These are phyloP conservation scores for Lindgomyces ingoldianus DNA, from an alignment of 495 filamentous ascomycete species.

Conservation along the genomic window DNA sequence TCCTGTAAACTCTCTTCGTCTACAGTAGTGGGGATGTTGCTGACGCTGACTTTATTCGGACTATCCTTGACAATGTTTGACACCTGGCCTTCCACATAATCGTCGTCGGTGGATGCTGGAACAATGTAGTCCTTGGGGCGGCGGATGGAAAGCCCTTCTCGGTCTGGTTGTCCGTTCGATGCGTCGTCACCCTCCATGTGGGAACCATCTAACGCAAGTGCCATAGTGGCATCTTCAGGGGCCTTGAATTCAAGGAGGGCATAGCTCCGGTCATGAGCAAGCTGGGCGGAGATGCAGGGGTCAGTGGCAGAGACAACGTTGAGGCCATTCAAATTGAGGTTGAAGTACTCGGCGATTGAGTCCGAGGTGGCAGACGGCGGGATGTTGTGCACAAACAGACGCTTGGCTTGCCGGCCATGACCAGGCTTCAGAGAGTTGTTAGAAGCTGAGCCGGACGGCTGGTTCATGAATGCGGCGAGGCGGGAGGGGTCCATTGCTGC, in stretches of 20 bases:
- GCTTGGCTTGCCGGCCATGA: constrained; percentile 89
- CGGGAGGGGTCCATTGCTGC: constrained; percentile 95
- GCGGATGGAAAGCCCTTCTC: constrained; percentile 73
- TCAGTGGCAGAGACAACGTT: constrained; percentile 84
- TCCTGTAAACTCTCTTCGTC: constrained; percentile 89
- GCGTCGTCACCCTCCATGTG: constrained; percentile 74
- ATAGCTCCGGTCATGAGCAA: constrained; percentile 74
- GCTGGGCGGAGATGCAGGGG: constrained; percentile 80
- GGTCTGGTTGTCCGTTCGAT: constrained; percentile 48
- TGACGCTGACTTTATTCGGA: constrained; percentile 90
- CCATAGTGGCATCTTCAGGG: constrained; percentile 84
- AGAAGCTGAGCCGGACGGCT: constrained; percentile 71
- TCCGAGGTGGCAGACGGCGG: constrained; percentile 70
- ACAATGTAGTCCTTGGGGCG: constrained; percentile 98
- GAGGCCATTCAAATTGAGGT: constrained; percentile 88
- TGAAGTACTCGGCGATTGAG: constrained; percentile 80
- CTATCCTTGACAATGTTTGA: constrained; percentile 84
- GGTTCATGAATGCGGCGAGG: constrained; percentile 93
- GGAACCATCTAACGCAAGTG: constrained; percentile 85
- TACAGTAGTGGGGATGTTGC: constrained; percentile 83
- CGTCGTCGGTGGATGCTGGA: constrained; percentile 75
- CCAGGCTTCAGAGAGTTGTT: constrained; percentile 83
- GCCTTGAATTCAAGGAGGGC: constrained; percentile 91
- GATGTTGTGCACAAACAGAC: constrained; percentile 83
- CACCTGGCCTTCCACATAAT: constrained; percentile 74